Percentiles rank a stretch among this genome's conserved stretches.
Conservation (phyloP, 768 basidiomycete species). For the Collybia sp. region DNA sequence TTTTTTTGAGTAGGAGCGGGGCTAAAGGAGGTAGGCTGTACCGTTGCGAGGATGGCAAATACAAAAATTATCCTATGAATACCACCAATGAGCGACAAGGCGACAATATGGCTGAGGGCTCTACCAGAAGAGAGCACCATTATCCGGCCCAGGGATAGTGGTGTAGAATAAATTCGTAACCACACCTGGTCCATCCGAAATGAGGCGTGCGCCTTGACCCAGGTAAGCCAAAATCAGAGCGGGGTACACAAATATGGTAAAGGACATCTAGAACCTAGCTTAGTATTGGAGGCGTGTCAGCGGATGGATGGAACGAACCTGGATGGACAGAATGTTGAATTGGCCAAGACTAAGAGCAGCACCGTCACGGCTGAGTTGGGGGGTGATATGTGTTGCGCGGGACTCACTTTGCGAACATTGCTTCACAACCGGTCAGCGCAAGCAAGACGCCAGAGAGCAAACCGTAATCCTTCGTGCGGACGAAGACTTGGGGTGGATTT, state of each 20-base stretch:
- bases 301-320: constrained; percentile 20
- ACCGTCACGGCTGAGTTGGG: not conserved
- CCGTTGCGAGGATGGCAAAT: constrained; percentile 62
- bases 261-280: constrained; percentile 35
- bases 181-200: constrained; percentile 43
- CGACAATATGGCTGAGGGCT: not conserved
- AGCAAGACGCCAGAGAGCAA: constrained; percentile 60
- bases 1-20: not conserved
- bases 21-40: constrained; percentile 19
- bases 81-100: not conserved
- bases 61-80: constrained; percentile 49
- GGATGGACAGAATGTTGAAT: constrained; percentile 59
- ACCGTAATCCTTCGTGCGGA: constrained; percentile 58
- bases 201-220: constrained; percentile 64
- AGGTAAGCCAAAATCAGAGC: constrained; percentile 61
- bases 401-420: constrained; percentile 60
- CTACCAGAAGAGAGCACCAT: constrained; percentile 60
- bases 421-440: constrained; percentile 67
- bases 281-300: not conserved
- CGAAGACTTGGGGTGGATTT: constrained; percentile 41
- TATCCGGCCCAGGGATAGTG: constrained; percentile 52
- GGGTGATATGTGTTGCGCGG: not conserved
- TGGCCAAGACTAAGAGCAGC: constrained; percentile 48
- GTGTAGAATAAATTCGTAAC: constrained; percentile 57
- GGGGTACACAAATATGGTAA: constrained; percentile 51